Base-by-base conservation (phyloP, 2,329 filamentous ascomycete species). In the Fusarium palustre region DNA sequence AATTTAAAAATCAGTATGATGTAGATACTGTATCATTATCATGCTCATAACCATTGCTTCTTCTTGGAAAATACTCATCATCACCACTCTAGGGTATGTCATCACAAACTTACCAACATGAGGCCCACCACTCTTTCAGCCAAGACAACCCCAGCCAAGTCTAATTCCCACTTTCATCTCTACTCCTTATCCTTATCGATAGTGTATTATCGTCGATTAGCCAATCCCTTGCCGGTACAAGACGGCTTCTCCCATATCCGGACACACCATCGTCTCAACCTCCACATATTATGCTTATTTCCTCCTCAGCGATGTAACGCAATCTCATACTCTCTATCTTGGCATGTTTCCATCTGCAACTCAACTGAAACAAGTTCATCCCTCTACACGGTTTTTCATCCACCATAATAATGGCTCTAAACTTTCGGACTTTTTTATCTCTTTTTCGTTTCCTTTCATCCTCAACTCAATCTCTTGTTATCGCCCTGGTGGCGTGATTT, bases 261-360 rank as follows among this genome's bases (percentile, higher is more conserved):
- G 48, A 50, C 48, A 50, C 48, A 50, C 48, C 48, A 50, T 50
- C 48, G 48, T 50, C 48, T 50, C 48, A 50, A 50, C 33, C 48
- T 49, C 48, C 48, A 50, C 48, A 39, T 30, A 30, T 28, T 50
- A 50, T 50, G 34, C 48, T 50, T 50, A 50, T 30, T 39, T 16
- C n/a, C 48, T 41, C 48, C 48, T 50, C n/a, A 28, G 41, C 48
- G 48, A 50, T 50, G 48, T 50, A 50, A 50, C 48, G 10, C 18
- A 50, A 50, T 50, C 48, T 50, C 24, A 39, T 50, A 50, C 13
- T 28, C n/a, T 13, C 16, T 6, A 13, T 28, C 48, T 50, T 50
- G 48, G 48, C 48, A 28, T n/a, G 48, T 50, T 50, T 50, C 48
- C 48, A 50, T 39, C 34, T 50, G 53, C 30, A 55, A 55, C 53